These are phyloP conservation scores for Prunus davidiana DNA, from an alignment of 306 rosid genomes.

Conservation along the genomic window DNA sequence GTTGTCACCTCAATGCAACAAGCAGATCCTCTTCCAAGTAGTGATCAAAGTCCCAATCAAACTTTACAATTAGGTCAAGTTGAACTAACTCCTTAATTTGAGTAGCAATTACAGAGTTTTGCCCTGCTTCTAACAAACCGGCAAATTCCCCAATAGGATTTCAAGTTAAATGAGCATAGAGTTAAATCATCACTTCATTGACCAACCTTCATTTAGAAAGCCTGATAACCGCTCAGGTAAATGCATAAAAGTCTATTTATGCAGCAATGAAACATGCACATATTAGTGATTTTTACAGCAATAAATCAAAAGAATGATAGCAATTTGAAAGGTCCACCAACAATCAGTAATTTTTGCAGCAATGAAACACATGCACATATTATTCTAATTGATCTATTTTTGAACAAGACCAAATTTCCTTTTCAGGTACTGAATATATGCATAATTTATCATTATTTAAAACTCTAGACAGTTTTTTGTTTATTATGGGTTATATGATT, in stretches of 20 bases:
- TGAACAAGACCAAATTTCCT: too few species aligned
- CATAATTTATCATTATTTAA: too few species aligned
- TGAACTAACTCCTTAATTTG: slow-evolving; percentile 37
- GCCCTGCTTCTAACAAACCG: slow-evolving; percentile 27
- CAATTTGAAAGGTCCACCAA: too few species aligned
- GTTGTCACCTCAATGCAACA: slow-evolving; percentile 75
- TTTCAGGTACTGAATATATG: too few species aligned
- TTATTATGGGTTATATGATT: too few species aligned
- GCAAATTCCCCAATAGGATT: slow-evolving; percentile 1
- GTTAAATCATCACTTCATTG: not conserved
- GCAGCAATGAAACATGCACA: too few species aligned
- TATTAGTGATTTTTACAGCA: too few species aligned
- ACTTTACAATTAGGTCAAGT: slow-evolving; percentile 37
- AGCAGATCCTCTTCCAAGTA: slow-evolving; percentile 82
- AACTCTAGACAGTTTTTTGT: too few species aligned
- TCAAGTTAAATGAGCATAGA: slow-evolving; percentile 9
- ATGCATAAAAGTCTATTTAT: slow-evolving; percentile 21
- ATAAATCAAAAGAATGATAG: too few species aligned
- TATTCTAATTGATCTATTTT: too few species aligned
- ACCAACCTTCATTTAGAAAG: slow-evolving; percentile 42
- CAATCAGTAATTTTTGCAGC: too few species aligned
- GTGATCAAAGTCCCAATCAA: slow-evolving; percentile 90
- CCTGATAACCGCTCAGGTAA: slow-evolving; percentile 30
- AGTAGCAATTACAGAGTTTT: slow-evolving; percentile 23
- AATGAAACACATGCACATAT: too few species aligned